Evolutionary conservation across 495 filamentous ascomycete species (phyloP).

Genomic region (Penicillium chermesinum): DNA sequence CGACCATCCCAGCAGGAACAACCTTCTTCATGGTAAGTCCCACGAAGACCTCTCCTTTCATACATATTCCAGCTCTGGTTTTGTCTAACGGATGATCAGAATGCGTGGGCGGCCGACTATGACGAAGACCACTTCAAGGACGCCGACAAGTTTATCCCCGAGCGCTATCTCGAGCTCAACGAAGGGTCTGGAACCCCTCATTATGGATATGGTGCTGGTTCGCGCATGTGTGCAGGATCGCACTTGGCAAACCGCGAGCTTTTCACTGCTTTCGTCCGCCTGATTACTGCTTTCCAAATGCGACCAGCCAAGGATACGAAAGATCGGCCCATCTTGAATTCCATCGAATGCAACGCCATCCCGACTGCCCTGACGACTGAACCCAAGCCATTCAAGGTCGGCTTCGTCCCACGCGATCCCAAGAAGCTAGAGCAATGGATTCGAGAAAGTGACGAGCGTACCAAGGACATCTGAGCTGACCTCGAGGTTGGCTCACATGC

Average conservation of each 20-base stretch:
- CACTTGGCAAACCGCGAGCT: constrained; percentile 64
- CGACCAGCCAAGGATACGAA: constrained; percentile 29
- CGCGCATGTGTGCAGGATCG: constrained; percentile 68
- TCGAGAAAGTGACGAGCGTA: constrained; percentile 52
- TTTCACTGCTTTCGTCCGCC: constrained; percentile 61
- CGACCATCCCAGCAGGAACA: constrained; percentile 57
- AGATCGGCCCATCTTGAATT: constrained; percentile 53
- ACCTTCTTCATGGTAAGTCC: constrained; percentile 58
- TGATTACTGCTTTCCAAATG: constrained; percentile 62
- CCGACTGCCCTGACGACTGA: constrained; percentile 64
- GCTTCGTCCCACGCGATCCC: constrained; percentile 45
- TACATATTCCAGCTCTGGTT: background rate
- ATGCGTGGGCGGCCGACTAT: constrained; percentile 66
- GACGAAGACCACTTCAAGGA: constrained; percentile 61
- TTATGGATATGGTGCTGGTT: constrained; percentile 65
- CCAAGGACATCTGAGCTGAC: constrained; percentile 42
- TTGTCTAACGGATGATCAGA: constrained; percentile 28
- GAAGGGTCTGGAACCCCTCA: constrained; percentile 60
- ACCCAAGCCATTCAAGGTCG: constrained; percentile 63
- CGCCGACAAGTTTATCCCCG: constrained; percentile 53
- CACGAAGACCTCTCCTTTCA: background rate
- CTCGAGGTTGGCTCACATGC: background rate
- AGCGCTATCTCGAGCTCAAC: constrained; percentile 56
- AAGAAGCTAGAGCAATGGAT: constrained; percentile 46
- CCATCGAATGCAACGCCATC: constrained; percentile 58